These are phyloP conservation scores for Phytophthora chlamydospora DNA, from an alignment of 352 stramenopile species.

Conservation along the genomic window DNA sequence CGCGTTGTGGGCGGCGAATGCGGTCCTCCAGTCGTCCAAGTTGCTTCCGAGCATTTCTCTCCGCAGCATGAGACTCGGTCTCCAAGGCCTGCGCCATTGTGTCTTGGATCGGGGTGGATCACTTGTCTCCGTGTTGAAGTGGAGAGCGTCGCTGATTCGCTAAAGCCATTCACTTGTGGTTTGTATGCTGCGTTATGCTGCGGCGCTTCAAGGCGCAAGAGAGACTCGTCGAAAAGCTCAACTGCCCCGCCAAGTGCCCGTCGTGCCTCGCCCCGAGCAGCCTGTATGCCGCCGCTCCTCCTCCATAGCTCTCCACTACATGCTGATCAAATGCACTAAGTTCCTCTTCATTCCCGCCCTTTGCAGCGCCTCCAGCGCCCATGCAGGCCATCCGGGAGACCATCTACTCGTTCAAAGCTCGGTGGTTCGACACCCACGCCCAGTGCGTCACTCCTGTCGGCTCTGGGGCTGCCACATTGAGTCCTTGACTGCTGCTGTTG, in stretches of 20 bases:
- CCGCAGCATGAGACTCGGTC: no score
- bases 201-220: slow-evolving; percentile 19
- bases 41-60: no score
- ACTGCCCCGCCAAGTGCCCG: neutral
- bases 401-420: slow-evolving; percentile 85
- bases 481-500: slow-evolving; percentile 9
- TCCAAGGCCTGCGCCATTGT: no score
- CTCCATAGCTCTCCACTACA: no score
- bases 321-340: neutral
- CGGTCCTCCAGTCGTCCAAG: no score
- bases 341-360: no score
- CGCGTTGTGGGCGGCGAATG: no score
- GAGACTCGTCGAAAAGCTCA: neutral
- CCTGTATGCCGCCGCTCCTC: no score
- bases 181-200: neutral
- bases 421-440: slow-evolving; percentile 79
- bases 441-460: slow-evolving; percentile 45
- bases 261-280: neutral
- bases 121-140: neutral
- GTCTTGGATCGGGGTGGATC: no score
- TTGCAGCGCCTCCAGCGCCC: neutral
- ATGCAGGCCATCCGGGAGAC: slow-evolving; percentile 77
- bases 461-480: neutral
- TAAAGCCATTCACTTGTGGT: slow-evolving; percentile 11
- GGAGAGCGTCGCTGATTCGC: slow-evolving; percentile 4